phyloP scores from a whole-genome alignment of 352 stramenopile species.

The Phytopythium litorale region DNA sequence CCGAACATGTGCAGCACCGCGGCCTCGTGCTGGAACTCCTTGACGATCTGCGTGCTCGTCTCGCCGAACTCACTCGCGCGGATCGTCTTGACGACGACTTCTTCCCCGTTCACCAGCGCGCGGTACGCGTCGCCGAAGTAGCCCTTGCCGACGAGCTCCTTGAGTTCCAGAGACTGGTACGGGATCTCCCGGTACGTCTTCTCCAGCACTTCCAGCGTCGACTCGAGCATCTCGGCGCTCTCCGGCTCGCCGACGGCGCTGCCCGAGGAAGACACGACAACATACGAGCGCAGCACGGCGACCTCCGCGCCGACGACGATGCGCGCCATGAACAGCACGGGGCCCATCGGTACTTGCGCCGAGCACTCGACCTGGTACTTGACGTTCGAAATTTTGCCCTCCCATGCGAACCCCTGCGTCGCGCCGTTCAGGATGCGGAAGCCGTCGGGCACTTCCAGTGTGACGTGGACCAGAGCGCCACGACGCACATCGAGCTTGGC shows the following conservation, averaged over 20 bases:
- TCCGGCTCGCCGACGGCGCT: slow-evolving; percentile 38
- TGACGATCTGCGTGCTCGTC: slow-evolving; percentile 64
- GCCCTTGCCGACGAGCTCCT: slow-evolving; percentile 67
- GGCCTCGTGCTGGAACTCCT: slow-evolving; percentile 82
- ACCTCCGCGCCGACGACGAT: slow-evolving; percentile 73
- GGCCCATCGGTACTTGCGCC: slow-evolving; percentile 38
- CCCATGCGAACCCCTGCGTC: slow-evolving; percentile 68
- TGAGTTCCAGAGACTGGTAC: slow-evolving; percentile 58
- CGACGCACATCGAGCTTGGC: slow-evolving; percentile 67
- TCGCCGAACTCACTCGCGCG: slow-evolving; percentile 72
- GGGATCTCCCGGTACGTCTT: slow-evolving; percentile 77
- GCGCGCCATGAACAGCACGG: slow-evolving; percentile 67
- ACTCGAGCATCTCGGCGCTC: slow-evolving; percentile 41
- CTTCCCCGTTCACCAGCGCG: slow-evolving; percentile 49
- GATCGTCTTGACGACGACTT: slow-evolving; percentile 84
- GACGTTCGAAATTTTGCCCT: slow-evolving; percentile 61
- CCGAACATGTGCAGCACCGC: slow-evolving; percentile 81
- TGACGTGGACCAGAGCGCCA: slow-evolving; percentile 70
- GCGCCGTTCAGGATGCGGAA: slow-evolving; percentile 60
- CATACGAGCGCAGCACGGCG: slow-evolving; percentile 63
- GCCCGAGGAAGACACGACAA: slow-evolving; percentile 44
- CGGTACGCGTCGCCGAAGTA: slow-evolving; percentile 82
- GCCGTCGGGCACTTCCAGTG: slow-evolving; percentile 52
- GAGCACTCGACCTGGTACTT: slow-evolving; percentile 63
- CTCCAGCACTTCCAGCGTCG: slow-evolving; percentile 66